Evolutionary conservation across 1,139 yeast genomes (phyloP), one percentile per base, ranked within the genome.

Genomic region (Magnusiomyces tetraspermus): DNA sequence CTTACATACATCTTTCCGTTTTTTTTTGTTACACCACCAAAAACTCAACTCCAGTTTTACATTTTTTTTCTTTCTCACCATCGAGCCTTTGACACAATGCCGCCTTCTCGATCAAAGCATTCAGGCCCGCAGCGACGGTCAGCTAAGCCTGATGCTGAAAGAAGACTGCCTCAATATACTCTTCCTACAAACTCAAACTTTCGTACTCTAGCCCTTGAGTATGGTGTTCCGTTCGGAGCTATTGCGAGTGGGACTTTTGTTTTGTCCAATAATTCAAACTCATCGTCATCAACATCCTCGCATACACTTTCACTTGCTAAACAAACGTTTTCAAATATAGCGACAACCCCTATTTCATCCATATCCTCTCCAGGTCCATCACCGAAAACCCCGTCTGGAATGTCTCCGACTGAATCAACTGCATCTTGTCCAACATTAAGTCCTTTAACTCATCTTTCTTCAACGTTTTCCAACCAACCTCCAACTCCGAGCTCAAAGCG

Each of bases 401-500:
- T 21, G 17, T 17, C 42, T 4, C 42, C 62, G 15, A 10, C 43
- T 4, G 23, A 28, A 28, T 28, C 43, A 21, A 10, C 22, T 36
- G 17, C 8, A 3, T n/a, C 43, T 5, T 10, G 26, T n/a, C 24
- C 10, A 40, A 6, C 31, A 11, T 28, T 11, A 8, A 28, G 31
- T 28, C 31, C 31, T 8, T 28, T 28, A 28, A 28, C 31, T 6
- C 31, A 28, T 8, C 6, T 28, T 11, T 8, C 31, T 8, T 28
- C 31, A 28, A 33, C 38, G 10, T 33, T 15, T 8, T 4, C 38
- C 17, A 8, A n/a, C n/a, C 38, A 15, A 8, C 10, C 38, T 8
- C 10, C 5, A 15, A 5, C 38, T n/a, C n/a, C n/a, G n/a, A n/a
- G n/a, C n/a, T n/a, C n/a, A 37, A 38, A 38, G 21, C 21, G 82